These are phyloP conservation scores for Coccomyxa sp. DNA, from an alignment of 139 green algal species.

Conservation along the genomic window DNA sequence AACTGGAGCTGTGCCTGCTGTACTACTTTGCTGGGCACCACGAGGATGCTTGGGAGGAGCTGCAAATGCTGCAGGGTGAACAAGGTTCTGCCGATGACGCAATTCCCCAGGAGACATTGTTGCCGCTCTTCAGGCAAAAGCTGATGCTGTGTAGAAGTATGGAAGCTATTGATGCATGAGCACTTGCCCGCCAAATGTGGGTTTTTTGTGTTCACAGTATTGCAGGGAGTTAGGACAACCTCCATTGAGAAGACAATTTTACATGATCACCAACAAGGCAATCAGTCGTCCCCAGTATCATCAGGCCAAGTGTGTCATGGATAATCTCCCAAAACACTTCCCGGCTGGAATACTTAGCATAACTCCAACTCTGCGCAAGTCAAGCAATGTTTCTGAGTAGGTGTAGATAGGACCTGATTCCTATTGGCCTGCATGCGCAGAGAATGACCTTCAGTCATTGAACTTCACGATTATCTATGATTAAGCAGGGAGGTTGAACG, in stretches of 20 bases:
- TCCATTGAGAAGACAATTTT: neutral
- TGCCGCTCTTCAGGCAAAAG: neutral
- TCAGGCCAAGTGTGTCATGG: too few species aligned
- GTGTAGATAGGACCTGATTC: too few species aligned
- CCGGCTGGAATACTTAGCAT: too few species aligned
- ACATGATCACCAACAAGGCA: neutral
- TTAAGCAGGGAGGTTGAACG: too few species aligned
- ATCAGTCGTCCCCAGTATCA: too few species aligned
- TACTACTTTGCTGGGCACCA: conserved; percentile 44
- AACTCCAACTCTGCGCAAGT: too few species aligned
- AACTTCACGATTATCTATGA: too few species aligned
- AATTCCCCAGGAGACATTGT: neutral
- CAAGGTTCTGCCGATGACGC: neutral
- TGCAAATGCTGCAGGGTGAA: neutral
- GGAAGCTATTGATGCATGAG: neutral
- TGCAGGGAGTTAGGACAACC: neutral
- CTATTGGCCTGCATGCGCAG: too few species aligned
- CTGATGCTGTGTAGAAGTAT: neutral
- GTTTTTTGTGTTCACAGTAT: neutral
- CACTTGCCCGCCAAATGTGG: neutral
- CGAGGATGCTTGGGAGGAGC: conserved; percentile 30
- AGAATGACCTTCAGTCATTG: too few species aligned
- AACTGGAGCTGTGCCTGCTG: conserved; percentile 53
- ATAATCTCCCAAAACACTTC: too few species aligned
- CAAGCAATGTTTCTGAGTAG: too few species aligned